These are phyloP conservation scores for Singerocomus rubriflavus DNA, from an alignment of 1,284 basidiomycete genomes.

Conservation along the genomic window DNA sequence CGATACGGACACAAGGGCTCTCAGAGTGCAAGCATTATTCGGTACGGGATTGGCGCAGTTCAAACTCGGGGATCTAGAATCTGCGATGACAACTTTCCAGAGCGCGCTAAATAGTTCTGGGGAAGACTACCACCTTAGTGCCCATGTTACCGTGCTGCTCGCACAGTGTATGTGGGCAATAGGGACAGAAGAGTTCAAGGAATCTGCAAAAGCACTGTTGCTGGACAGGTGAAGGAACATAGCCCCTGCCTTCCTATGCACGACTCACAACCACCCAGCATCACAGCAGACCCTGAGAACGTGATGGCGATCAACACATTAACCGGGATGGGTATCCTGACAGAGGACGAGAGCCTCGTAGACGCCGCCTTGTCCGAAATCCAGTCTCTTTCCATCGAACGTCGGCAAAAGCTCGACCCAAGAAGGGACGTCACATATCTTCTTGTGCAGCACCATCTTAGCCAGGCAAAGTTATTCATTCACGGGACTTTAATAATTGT, in stretches of 20 bases:
- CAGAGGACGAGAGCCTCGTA: conserved; percentile 74
- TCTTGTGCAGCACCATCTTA: conserved; percentile 62
- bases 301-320: conserved; percentile 79
- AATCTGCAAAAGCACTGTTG: conserved; percentile 76
- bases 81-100: conserved; percentile 67
- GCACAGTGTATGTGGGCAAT: conserved; percentile 82
- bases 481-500: not conserved
- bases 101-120: conserved; percentile 56
- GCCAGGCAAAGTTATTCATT: conserved; percentile 46
- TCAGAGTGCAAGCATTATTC: conserved; percentile 67
- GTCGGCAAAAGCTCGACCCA: conserved; percentile 62
- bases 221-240: conserved; percentile 70
- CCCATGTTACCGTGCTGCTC: conserved; percentile 74
- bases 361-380: conserved; percentile 89
- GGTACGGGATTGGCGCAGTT: conserved; percentile 72
- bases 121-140: conserved; percentile 48
- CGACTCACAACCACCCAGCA: conserved; percentile 41
- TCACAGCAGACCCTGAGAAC: conserved; percentile 67
- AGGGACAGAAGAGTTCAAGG: conserved; percentile 69
- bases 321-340: conserved; percentile 83
- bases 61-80: conserved; percentile 60
- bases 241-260: not conserved
- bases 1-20: conserved; percentile 31
- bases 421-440: conserved; percentile 64
- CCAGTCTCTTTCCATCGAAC: conserved; percentile 59